Evolutionary conservation across 2,329 filamentous ascomycete genomes (phyloP), one percentile per base, ranked within the genome.

Genomic region (Talaromyces sp.): DNA sequence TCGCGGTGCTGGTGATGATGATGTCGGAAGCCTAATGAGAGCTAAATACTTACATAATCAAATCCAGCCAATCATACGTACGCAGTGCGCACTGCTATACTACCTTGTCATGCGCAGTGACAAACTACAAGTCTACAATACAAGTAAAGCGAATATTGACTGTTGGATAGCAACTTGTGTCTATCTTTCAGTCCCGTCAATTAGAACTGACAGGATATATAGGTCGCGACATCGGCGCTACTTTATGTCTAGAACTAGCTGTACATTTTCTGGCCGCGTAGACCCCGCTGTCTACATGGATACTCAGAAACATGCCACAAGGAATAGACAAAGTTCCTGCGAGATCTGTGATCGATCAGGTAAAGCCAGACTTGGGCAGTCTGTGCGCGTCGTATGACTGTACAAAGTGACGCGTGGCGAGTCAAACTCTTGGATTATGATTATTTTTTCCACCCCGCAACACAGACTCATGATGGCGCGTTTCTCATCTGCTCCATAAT

Each of bases 401-500:
- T 21, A 46, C 24, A 7, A 38, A 38, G 35, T 29, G 26, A 26
- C 12, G 27, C 14, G 24, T 35, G 35, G 5, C 41, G 29, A 24
- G 9, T 26, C 24, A 48, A 27, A 26, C 32, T 17, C 24, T 21
- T 43, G 21, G 21, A n/a, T 27, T 56, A 17, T 55, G 21, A 24
- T 41, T 17, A 38, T 29, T 31, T 14, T 29, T 31, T 19, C 11
- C 32, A 51, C 38, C 17, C 6, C 43, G 19, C 21, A 48, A 17
- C 26, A 21, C n/a, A 56, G 5, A 14, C 29, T 54, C 56, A 63
- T 12, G 69, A 63, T 17, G 66, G 63, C 57, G 72, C 70, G 54
- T 85, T 81, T 67, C 83, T 85, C 62, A 96, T 76, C 35, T 79
- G 83, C 56, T 84, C 80, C 72, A 96, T 91, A 54, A 96, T 77